Base-by-base conservation (phyloP, 2,329 filamentous ascomycete genomes). In the Exophiala xenobiotica region DNA sequence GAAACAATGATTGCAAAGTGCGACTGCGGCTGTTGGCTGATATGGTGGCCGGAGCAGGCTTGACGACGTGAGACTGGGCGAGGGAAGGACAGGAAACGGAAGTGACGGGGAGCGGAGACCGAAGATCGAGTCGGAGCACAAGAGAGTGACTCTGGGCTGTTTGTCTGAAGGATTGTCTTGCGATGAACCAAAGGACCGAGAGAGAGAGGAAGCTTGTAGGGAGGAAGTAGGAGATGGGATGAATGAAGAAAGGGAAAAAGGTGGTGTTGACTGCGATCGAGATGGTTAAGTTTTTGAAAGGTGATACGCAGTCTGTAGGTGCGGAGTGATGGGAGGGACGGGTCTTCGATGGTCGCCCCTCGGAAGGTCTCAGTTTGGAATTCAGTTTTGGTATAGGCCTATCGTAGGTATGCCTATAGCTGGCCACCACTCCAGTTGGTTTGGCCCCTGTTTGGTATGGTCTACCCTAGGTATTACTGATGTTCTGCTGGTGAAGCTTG, bases 11-110 rank as follows among this genome's bases (percentile, higher is more conserved):
- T 37, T 29, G 31, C 26, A 27, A 24, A 37, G 37, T 52, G 40
- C 46, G 41, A 44, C 40, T 42, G 42, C 42, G 35, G 43, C 37
- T 39, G 46, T 29, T 14, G 23, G 35, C 18, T 24, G 22, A 19
- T 19, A 16, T 33, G n/a, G 9, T 22, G 27, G 22, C n/a, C 7
- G 12, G 46, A 40, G 53, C 53, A 55, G 49, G 48, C 49, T 49
- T 46, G 49, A 43, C 43, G 54, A 53, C 42, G 43, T 53, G 53
- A 57, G 54, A 56, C 38, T 48, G 46, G 48, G 55, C 29, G 46
- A 56, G 55, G 54, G 56, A 57, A 56, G 43, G 52, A 60, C 47
- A 54, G 53, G 51, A 57, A 58, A 49, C 50, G 55, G 55, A 57
- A 49, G 12, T 38, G 51, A 49, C 54, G 51, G 54, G 45, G 44